phyloP scores from a whole-genome alignment of 768 basidiomycete species.

The Naganishia kalamii region DNA sequence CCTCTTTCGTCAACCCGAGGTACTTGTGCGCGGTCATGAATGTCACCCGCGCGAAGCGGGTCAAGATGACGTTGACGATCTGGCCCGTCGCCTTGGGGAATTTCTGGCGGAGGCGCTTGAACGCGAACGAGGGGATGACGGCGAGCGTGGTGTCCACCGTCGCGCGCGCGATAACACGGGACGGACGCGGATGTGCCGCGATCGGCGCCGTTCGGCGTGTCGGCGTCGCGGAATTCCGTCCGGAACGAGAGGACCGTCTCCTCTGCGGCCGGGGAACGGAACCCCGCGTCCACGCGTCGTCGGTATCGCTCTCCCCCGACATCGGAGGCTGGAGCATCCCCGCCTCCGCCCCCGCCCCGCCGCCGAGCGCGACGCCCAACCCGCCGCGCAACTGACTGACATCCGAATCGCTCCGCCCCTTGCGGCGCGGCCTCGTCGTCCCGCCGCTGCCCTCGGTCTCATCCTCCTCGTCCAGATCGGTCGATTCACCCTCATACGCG shows the following conservation, averaged over 20 bases:
- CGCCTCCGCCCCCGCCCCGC: background rate
- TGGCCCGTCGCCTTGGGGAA: slow-evolving; percentile 95
- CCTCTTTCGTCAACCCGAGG: slow-evolving; percentile 87
- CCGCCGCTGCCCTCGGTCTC: background rate
- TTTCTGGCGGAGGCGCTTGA: slow-evolving; percentile 85
- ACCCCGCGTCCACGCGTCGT: background rate
- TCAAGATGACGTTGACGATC: slow-evolving; percentile 86
- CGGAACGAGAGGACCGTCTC: background rate
- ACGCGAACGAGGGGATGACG: slow-evolving; percentile 98
- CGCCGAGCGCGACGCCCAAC: background rate
- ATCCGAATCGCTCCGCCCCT: slow-evolving; percentile 24
- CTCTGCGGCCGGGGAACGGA: too few species aligned
- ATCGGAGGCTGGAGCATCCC: background rate
- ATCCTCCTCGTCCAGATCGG: background rate
- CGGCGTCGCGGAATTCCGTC: background rate
- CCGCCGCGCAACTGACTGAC: slow-evolving; percentile 37
- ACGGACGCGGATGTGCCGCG: background rate
- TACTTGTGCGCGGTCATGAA: slow-evolving; percentile 94
- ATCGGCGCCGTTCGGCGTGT: background rate
- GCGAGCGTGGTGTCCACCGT: slow-evolving; percentile 90
- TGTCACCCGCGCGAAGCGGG: slow-evolving; percentile 91
- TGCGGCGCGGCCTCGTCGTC: background rate
- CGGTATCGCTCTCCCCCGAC: background rate
- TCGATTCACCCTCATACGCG: background rate
- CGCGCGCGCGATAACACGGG: slow-evolving; percentile 66